Evolutionary conservation across 441 rosid genomes (phyloP).

Genomic region (Mallotus repandus): DNA sequence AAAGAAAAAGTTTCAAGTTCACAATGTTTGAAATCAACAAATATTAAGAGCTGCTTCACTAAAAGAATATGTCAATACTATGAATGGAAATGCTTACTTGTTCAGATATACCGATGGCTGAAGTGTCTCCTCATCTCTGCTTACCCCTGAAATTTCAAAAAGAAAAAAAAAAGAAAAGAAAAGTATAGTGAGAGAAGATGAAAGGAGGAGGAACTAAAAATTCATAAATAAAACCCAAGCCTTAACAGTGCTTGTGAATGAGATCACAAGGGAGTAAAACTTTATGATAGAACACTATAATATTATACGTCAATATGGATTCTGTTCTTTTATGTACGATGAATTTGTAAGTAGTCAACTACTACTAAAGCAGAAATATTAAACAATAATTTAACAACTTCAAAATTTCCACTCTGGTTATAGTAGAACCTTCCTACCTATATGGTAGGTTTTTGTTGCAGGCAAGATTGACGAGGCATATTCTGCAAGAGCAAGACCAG

Average conservation of each 20-base stretch:
- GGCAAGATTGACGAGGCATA: constrained; percentile 85
- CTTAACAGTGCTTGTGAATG: too few species aligned
- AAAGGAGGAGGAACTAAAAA: not conserved
- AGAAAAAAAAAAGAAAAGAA: constrained; percentile 12
- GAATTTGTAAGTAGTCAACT: not conserved
- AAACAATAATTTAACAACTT: not conserved
- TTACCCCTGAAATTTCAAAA: constrained; percentile 48
- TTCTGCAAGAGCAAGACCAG: constrained; percentile 94
- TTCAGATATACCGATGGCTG: constrained; percentile 75
- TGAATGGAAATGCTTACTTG: constrained; percentile 51
- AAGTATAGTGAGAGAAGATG: too few species aligned
- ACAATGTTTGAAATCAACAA: not conserved
- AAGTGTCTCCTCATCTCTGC: constrained; percentile 86
- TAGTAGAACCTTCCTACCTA: constrained; percentile 46
- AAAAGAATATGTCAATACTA: not conserved
- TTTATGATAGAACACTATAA: too few species aligned
- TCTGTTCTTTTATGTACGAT: not conserved
- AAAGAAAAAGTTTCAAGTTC: too few species aligned
- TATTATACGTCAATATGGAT: not conserved
- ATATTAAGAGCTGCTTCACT: not conserved
- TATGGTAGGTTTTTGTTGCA: constrained; percentile 75
- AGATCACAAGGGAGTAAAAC: too few species aligned
- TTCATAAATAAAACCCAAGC: too few species aligned
- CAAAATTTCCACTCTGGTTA: not conserved
- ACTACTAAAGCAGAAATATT: not conserved